Base-by-base conservation (phyloP, 177 flowering plant species). In the Telopea speciosissima region DNA sequence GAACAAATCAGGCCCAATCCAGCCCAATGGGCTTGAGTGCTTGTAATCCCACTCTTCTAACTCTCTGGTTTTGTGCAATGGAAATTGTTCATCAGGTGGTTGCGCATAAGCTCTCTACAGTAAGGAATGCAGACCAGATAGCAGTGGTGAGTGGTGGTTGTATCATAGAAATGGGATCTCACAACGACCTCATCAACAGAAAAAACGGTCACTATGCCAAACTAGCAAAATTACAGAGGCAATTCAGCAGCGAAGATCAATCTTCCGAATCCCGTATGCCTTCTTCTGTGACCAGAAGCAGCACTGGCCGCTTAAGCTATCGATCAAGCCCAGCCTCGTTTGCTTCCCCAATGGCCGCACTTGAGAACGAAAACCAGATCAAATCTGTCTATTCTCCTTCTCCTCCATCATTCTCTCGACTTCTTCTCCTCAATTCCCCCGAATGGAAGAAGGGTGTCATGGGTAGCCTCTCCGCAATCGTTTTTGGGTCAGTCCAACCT, bases 71-170 rank as follows among this genome's bases (percentile, higher is more conserved):
- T 28, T 28, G 31, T 28, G 31, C n/a, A n/a, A n/a, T n/a, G n/a
- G n/a, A n/a, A n/a, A 31, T 31, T 31, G 33, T 31, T 36, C 8
- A 6, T 4, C 85, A 92, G 97, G 91, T 91, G 19, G 87, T 93
- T 36, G 94, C 98, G 12, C 98, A 94, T 79, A 89, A 89, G 84
- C 89, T 94, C 49, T 78, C 97, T 0, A 94, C 97, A 8, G 76
- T 92, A 12, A 80, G 79, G 71, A 86, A 86, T 74, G 93, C 98
- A 36, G 92, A 90, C 74, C 73, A 87, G 66, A 92, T 94, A 19
- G 97, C 93, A 45, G 98, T 94, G 0, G 78, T 92, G 5, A 75
- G 70, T 56, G 76, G 70, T 25, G 98, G 98, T 19, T 64, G 72
- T 60, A 77, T 92, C 25, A 71, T 86, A 0, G 98, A 94, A 81